These are phyloP conservation scores for Metschnikowia drakensbergensis DNA, from an alignment of 805 yeast genomes.

Conservation along the genomic window DNA sequence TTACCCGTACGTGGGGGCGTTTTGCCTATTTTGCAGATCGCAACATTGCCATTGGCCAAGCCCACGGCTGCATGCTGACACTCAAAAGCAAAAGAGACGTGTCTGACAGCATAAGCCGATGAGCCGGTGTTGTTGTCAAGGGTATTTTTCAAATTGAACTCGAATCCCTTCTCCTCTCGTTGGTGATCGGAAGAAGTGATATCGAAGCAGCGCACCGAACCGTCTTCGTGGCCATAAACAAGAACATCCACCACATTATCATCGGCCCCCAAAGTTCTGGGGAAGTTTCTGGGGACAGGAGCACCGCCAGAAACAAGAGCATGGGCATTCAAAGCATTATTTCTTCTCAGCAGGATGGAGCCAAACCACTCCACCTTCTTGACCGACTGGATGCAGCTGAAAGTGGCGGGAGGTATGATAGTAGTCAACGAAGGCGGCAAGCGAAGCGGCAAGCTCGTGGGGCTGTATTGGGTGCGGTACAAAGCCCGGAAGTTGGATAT, in stretches of 20 bases:
- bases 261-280: constrained; percentile 31
- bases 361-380: constrained; percentile 74
- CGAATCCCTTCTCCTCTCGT: constrained; percentile 30
- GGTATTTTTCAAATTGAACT: constrained; percentile 32
- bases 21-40: constrained; percentile 66
- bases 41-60: constrained; percentile 65
- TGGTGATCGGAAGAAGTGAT: constrained; percentile 65
- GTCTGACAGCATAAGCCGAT: constrained; percentile 44
- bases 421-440: constrained; percentile 81
- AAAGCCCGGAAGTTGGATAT: constrained; percentile 62
- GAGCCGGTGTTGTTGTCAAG: constrained; percentile 27
- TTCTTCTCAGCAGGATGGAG: constrained; percentile 38
- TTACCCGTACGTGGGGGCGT: constrained; percentile 6
- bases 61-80: constrained; percentile 74
- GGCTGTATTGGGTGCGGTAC: constrained; percentile 26
- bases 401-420: constrained; percentile 69
- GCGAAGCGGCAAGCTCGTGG: constrained; percentile 22
- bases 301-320: constrained; percentile 76
- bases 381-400: constrained; percentile 47
- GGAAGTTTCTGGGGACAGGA: constrained; percentile 43
- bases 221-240: constrained; percentile 84
- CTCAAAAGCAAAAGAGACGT: constrained; percentile 72
- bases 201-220: constrained; percentile 80
- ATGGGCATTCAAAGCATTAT: constrained; percentile 37
- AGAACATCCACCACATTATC: constrained; percentile 47